Conservation (phyloP, 768 basidiomycete genomes). For the Suillus brevipes region DNA sequence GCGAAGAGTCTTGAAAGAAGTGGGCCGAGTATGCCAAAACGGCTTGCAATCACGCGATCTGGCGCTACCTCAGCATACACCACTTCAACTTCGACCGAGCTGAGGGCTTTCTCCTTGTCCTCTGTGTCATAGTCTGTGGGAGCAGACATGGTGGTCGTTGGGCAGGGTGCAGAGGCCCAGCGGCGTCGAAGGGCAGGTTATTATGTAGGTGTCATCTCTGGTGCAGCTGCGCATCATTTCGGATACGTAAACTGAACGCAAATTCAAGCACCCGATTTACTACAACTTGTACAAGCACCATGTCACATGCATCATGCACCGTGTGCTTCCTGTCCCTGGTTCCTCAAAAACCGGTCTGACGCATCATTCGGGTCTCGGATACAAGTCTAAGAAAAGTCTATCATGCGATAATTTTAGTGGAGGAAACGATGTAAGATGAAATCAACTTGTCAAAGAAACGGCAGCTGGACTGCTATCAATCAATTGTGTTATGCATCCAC, state of each 20-base stretch:
- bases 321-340: neutral
- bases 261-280: neutral
- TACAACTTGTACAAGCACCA: neutral
- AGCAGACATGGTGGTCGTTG: neutral
- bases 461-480: neutral
- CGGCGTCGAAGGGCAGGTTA: neutral
- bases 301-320: neutral
- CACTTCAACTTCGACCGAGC: neutral
- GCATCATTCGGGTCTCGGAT: neutral
- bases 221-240: neutral
- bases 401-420: neutral
- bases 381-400: neutral
- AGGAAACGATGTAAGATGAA: neutral
- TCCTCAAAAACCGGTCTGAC: neutral
- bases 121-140: neutral
- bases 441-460: neutral
- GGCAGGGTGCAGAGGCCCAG: neutral
- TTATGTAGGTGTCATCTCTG: neutral
- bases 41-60: conserved; percentile 28
- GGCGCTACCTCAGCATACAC: conserved; percentile 24
- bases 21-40: conserved; percentile 32
- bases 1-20: conserved; percentile 42
- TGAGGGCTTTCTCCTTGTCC: conserved; percentile 26
- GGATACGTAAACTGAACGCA: neutral
- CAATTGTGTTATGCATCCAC: neutral